Conservation (phyloP, 2,329 filamentous ascomycete species). For the Phaeophleospora eucalypticola region DNA sequence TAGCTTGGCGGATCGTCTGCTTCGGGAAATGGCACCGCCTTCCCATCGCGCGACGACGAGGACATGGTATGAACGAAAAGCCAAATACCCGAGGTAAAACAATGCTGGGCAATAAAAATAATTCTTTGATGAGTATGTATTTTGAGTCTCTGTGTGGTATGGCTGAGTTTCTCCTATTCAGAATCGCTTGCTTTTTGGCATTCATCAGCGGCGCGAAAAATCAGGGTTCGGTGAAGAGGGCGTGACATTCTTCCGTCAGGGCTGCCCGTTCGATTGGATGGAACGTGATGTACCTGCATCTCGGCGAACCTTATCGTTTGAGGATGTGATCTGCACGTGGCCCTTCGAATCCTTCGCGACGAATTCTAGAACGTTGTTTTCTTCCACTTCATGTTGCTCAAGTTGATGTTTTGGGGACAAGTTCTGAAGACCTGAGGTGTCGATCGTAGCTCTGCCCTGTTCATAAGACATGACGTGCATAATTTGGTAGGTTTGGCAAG, state of each 20-base stretch:
- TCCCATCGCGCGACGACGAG: background rate
- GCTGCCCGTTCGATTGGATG: no score
- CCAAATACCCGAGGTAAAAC: background rate
- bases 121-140: background rate
- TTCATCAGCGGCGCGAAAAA: background rate
- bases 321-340: no score
- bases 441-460: no score
- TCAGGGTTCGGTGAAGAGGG: no score
- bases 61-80: background rate
- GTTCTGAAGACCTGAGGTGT: no score
- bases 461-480: no score
- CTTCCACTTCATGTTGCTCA: background rate
- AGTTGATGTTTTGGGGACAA: no score
- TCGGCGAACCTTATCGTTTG: background rate
- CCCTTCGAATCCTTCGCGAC: no score
- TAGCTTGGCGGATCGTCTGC: background rate
- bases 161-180: background rate
- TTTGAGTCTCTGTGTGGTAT: background rate
- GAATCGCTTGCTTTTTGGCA: background rate
- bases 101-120: background rate
- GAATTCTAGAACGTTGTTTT: no score
- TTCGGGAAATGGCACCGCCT: background rate
- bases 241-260: no score
- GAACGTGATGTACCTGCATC: background rate
- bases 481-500: no score